These are phyloP conservation scores for Geotrichum reessii DNA, from an alignment of 1,139 yeast species.

Conservation along the genomic window DNA sequence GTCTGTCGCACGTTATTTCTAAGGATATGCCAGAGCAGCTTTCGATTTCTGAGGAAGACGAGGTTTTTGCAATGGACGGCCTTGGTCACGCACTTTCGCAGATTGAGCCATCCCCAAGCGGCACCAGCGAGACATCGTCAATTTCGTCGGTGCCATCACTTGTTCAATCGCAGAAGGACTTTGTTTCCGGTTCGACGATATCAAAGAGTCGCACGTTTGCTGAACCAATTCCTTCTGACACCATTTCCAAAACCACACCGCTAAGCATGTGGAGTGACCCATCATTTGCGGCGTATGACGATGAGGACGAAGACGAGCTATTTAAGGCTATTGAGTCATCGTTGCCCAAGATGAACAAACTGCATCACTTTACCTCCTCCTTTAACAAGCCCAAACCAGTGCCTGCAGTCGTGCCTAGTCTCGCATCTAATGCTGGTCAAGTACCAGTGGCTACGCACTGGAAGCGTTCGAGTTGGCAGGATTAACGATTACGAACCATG, in stretches of 20 bases:
- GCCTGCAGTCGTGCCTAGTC: neutral
- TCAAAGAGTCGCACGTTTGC: slow-evolving; percentile 9
- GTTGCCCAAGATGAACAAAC: neutral
- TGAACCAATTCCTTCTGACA: slow-evolving; percentile 5
- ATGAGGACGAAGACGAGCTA: slow-evolving; percentile 30
- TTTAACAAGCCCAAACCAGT: neutral
- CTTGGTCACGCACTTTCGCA: slow-evolving; percentile 18
- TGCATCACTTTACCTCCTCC: neutral
- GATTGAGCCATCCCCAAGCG: slow-evolving; percentile 21
- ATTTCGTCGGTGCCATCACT: slow-evolving; percentile 30
- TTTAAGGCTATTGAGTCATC: slow-evolving; percentile 14
- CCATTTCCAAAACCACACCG: slow-evolving; percentile 3
- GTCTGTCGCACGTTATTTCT: slow-evolving; percentile 19
- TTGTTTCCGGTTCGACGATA: neutral
- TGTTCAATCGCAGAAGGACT: slow-evolving; percentile 21
- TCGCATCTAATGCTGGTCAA: neutral
- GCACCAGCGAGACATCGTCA: slow-evolving; percentile 8
- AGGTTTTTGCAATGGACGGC: slow-evolving; percentile 31
- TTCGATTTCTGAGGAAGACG: slow-evolving; percentile 16
- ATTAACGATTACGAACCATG: neutral
- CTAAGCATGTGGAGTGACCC: slow-evolving; percentile 33
- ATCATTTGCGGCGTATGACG: slow-evolving; percentile 26
- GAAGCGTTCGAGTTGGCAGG: neutral
- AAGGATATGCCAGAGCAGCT: slow-evolving; percentile 9
- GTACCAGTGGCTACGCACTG: neutral